Evolutionary conservation across 2,329 filamentous ascomycete genomes (phyloP).

Genomic region (Dryadomyces sulphureus): DNA sequence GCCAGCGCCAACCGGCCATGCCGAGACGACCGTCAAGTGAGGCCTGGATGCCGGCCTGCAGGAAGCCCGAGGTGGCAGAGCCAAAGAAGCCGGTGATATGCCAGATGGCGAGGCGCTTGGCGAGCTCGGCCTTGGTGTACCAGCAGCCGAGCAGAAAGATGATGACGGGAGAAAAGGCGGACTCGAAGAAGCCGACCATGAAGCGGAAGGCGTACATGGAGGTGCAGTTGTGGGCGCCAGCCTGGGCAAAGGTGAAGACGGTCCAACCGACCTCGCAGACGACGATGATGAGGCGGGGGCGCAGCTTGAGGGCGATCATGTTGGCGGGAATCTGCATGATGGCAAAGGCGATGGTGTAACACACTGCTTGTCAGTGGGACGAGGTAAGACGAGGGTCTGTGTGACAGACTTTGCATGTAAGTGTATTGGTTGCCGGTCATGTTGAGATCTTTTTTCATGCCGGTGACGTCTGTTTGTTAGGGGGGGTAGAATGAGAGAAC

Average conservation of each 20-base stretch:
- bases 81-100: conserved; percentile 40
- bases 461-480: conserved; percentile 11
- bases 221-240: conserved; percentile 25
- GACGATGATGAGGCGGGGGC: conserved; percentile 44
- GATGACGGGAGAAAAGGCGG: conserved; percentile 37
- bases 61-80: conserved; percentile 16
- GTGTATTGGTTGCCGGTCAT: conserved; percentile 15
- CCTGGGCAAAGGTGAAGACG: conserved; percentile 24
- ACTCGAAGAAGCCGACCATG: conserved; percentile 38
- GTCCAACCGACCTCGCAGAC: conserved; percentile 19
- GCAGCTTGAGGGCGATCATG: conserved; percentile 44
- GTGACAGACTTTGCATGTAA: conserved; percentile 3
- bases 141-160: conserved; percentile 33
- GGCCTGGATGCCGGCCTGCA: conserved; percentile 26
- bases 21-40: conserved; percentile 28
- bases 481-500: too few relatives aligned
- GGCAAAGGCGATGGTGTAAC: conserved; percentile 15
- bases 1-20: conserved; percentile 36
- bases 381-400: conserved; percentile 1
- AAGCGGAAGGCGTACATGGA: conserved; percentile 33
- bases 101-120: conserved; percentile 47
- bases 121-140: conserved; percentile 45
- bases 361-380: conserved; percentile 5
- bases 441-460: conserved; percentile 14
- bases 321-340: conserved; percentile 39